Conservation (phyloP, 345 rosid species). For the Lenwebbia sp. region DNA sequence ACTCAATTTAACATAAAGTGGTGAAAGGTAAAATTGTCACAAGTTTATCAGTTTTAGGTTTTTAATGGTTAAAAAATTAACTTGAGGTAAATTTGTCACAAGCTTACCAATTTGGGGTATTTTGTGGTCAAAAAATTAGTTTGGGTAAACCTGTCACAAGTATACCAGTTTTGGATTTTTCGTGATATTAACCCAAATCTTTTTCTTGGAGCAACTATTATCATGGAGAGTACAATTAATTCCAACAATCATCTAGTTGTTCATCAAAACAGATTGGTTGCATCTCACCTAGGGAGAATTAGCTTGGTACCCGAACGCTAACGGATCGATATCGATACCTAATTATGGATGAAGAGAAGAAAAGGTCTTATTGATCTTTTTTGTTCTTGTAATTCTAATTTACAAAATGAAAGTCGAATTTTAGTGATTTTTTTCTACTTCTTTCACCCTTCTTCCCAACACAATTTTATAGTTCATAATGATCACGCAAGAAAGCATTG, state of each 20-base stretch:
- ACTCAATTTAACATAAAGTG: no score
- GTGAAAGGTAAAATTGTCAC: no score
- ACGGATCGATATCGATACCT: neutral
- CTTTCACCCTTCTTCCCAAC: neutral
- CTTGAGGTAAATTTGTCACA: no score
- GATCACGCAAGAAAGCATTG: neutral
- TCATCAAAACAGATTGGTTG: neutral
- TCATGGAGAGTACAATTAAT: neutral
- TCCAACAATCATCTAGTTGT: neutral
- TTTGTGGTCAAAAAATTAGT: no score
- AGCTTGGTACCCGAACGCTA: neutral
- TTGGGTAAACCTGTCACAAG: no score
- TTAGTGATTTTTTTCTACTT: neutral
- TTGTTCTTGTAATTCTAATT: neutral
- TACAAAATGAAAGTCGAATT: neutral
- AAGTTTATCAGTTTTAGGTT: no score
- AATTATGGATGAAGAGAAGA: neutral
- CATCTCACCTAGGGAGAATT: neutral
- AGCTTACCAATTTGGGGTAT: no score
- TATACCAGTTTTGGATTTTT: no score
- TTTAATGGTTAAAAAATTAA: no score
- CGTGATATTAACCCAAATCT: no score
- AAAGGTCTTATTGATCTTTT: neutral
- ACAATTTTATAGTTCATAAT: neutral
- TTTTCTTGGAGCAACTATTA: neutral